A percentile compares a stretch with the other conserved stretches of the same genome.
phyloP scores from a whole-genome alignment of 768 basidiomycete genomes.

The Leccinum disarticulatum region DNA sequence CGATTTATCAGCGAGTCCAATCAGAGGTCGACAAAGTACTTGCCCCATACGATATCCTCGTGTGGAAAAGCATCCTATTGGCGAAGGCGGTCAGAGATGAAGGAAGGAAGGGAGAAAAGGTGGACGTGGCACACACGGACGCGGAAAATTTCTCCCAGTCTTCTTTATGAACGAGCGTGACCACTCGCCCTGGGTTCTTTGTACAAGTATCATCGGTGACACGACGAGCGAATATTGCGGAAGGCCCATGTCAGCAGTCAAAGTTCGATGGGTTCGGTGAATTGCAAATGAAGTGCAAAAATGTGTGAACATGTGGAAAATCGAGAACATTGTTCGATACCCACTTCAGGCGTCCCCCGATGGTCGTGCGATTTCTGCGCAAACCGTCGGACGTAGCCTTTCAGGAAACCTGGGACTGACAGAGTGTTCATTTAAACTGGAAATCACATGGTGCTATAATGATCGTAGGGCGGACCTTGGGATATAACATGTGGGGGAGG shows the following conservation, averaged over 20 bases:
- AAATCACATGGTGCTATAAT: neutral
- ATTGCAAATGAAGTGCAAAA: neutral
- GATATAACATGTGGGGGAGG: conserved; percentile 78
- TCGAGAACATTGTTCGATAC: neutral
- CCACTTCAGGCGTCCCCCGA: conserved; percentile 82
- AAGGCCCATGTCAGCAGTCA: neutral
- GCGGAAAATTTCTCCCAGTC: conserved; percentile 80
- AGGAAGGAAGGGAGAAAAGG: neutral
- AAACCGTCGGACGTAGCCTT: conserved; percentile 87
- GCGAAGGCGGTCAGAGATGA: neutral
- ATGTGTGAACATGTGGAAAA: neutral
- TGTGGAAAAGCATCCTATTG: conserved; percentile 33
- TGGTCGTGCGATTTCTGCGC: conserved; percentile 93
- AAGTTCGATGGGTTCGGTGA: neutral
- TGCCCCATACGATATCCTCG: conserved; percentile 62
- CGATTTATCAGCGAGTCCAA: neutral
- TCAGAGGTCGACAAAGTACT: conserved; percentile 21
- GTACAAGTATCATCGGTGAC: neutral
- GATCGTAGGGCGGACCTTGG: conserved; percentile 46
- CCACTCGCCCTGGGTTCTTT: conserved; percentile 84
- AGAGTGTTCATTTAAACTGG: neutral
- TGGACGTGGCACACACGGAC: conserved; percentile 44
- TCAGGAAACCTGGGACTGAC: conserved; percentile 77
- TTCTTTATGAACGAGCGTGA: conserved; percentile 83
- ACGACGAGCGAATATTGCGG: neutral